phyloP scores from a whole-genome alignment of 73 alveolate species.

The Symbiodinium pilosum region DNA sequence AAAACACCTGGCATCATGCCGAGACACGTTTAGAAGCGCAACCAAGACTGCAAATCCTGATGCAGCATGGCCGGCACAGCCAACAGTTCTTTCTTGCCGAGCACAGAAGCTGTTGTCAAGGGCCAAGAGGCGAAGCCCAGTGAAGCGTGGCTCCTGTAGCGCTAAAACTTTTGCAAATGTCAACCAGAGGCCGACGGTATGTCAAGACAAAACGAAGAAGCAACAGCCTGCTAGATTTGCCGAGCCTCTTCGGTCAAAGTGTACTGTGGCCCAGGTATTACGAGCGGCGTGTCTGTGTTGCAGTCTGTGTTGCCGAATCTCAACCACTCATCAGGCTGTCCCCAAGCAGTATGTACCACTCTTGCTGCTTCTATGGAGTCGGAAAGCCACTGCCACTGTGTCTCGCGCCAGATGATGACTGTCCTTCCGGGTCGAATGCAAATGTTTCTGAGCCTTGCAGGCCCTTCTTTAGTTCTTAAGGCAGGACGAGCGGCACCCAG shows the following conservation, averaged over 20 bases:
- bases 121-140: constrained; percentile 30
- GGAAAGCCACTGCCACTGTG: constrained; percentile 85
- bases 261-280: constrained; percentile 22
- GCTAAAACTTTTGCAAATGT: not conserved
- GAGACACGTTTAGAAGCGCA: not conserved
- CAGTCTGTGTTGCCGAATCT: constrained; percentile 76
- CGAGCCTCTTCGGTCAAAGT: not conserved
- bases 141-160: constrained; percentile 39
- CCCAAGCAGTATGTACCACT: constrained; percentile 92
- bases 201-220: too few species aligned
- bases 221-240: not conserved
- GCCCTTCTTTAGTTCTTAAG: not conserved
- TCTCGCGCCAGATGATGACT: constrained; percentile 64
- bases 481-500: not conserved
- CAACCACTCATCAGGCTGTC: constrained; percentile 86
- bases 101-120: not conserved
- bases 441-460: too few species aligned
- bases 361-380: constrained; percentile 49
- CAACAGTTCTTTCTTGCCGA: too few species aligned
- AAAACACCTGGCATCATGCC: not conserved
- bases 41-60: not conserved
- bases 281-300: constrained; percentile 14
- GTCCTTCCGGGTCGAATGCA: not conserved
- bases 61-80: not conserved
- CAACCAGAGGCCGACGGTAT: too few species aligned